Evolutionary conservation across 305 asterid species (phyloP).

Genomic region (Rubia balearica): DNA sequence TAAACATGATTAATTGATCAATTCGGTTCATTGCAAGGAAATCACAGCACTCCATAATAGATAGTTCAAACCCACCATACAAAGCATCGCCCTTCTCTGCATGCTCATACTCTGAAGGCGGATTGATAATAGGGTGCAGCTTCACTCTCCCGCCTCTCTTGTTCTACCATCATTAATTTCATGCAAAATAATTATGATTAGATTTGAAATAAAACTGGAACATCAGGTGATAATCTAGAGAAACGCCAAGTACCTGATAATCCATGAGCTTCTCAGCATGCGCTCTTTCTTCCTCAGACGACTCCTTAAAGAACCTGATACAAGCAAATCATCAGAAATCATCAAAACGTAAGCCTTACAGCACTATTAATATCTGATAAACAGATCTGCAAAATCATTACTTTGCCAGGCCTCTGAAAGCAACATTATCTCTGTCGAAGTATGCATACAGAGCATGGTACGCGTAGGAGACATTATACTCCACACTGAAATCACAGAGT

Average conservation of each 20-base stretch:
- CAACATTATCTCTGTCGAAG: slow-evolving; percentile 79
- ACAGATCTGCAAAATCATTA: slow-evolving; percentile 18
- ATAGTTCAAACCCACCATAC: slow-evolving; percentile 34
- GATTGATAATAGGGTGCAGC: slow-evolving; percentile 35
- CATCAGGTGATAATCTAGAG: not conserved
- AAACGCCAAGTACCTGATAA: slow-evolving; percentile 45
- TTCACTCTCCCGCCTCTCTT: slow-evolving; percentile 79
- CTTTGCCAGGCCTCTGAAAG: slow-evolving; percentile 81
- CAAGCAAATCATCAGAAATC: not conserved
- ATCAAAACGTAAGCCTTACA: not conserved
- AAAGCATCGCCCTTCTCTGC: slow-evolving; percentile 79
- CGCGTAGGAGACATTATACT: slow-evolving; percentile 60
- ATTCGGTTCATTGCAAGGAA: not conserved
- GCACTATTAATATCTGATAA: not conserved
- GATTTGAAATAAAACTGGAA: not conserved
- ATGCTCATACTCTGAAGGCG: slow-evolving; percentile 58
- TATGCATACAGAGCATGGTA: slow-evolving; percentile 71
- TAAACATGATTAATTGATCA: not conserved
- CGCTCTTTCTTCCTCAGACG: slow-evolving; percentile 68
- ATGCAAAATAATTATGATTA: not conserved
- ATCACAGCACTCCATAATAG: not conserved
- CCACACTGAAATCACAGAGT: slow-evolving; percentile 48
- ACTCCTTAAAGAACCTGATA: slow-evolving; percentile 43
- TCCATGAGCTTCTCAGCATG: slow-evolving; percentile 78
- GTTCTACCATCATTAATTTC: slow-evolving; percentile 33